Evolutionary conservation across 1,284 basidiomycete species (phyloP).

Genomic region (Omphalotus olearius): DNA sequence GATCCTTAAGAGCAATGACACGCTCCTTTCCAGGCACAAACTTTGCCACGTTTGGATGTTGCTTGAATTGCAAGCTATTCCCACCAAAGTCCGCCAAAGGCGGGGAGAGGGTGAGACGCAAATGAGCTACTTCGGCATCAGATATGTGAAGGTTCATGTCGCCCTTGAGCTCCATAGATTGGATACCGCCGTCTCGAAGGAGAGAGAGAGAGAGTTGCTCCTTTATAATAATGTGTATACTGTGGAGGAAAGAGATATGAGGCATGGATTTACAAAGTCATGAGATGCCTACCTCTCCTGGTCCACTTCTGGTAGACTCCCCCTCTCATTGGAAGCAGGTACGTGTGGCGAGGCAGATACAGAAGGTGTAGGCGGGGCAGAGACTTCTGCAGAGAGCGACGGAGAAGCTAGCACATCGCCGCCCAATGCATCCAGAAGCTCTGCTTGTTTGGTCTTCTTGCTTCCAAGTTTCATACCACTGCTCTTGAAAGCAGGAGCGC

Average conservation of each 20-base stretch:
- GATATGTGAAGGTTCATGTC: conserved; percentile 90
- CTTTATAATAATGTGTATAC: conserved; percentile 83
- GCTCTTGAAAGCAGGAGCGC: conserved; percentile 85
- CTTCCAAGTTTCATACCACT: conserved; percentile 97
- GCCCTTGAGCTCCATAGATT: conserved; percentile 88
- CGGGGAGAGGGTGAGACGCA: conserved; percentile 68
- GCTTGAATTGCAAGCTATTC: conserved; percentile 88
- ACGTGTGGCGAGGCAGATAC: conserved; percentile 42
- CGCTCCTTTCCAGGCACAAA: conserved; percentile 70
- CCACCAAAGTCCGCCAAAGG: conserved; percentile 59
- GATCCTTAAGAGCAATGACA: conserved; percentile 82
- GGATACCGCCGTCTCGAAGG: conserved; percentile 86
- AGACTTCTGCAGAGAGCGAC: conserved; percentile 46
- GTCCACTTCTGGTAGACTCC: conserved; percentile 75
- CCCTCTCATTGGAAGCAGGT: conserved; percentile 38
- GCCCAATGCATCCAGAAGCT: conserved; percentile 86
- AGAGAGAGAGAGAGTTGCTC: conserved; percentile 82
- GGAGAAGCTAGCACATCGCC: conserved; percentile 63
- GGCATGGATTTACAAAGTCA: no score
- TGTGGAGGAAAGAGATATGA: conserved; percentile 28
- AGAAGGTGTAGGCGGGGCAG: conserved; percentile 52
- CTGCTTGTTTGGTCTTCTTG: conserved; percentile 87
- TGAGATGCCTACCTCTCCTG: conserved; percentile 61
- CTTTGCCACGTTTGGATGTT: conserved; percentile 93
- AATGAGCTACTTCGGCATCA: conserved; percentile 74